These are phyloP conservation scores for Mesembryanthemum crystallinum DNA, from an alignment of 148 eudicot species.

Conservation along the genomic window DNA sequence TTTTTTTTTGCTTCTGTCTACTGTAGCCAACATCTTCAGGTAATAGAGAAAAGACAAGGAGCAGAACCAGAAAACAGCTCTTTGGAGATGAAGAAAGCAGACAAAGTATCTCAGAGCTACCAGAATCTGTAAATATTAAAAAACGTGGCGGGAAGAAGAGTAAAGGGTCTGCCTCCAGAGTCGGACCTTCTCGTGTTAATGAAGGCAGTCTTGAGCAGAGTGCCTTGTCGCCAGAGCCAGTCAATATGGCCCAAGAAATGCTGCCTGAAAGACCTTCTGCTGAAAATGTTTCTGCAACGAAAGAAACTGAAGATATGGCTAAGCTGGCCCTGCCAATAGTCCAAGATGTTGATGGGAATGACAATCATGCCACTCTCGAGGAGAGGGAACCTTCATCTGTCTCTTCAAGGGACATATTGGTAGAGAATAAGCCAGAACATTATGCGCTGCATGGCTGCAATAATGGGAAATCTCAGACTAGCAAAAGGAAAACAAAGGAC, in stretches of 20 bases:
- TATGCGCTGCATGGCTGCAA: slow-evolving; percentile 18
- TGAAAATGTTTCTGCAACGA: slow-evolving; percentile 2
- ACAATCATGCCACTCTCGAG: neutral
- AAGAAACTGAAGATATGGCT: neutral
- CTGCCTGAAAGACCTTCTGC: neutral
- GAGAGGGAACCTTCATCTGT: slow-evolving; percentile 19
- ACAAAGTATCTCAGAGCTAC: neutral
- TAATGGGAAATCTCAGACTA: slow-evolving; percentile 23
- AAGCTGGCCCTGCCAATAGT: neutral
- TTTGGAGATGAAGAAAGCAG: slow-evolving; percentile 16
- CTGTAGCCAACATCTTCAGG: slow-evolving; percentile 29
- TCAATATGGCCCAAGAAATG: slow-evolving; percentile 5
- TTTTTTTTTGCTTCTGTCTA: neutral
- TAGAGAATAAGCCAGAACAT: slow-evolving; percentile 17
- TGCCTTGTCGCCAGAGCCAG: slow-evolving; percentile 4
- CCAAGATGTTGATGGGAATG: slow-evolving; percentile 24
- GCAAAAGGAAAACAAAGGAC: slow-evolving; percentile 41
- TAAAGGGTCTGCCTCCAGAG: slow-evolving; percentile 18
- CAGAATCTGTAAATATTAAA: slow-evolving; percentile 3
- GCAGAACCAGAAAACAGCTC: slow-evolving; percentile 5
- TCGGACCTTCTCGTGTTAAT: neutral
- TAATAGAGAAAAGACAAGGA: slow-evolving; percentile 8
- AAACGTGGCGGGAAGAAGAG: slow-evolving; percentile 14
- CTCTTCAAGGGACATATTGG: slow-evolving; percentile 13
- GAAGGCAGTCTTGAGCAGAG: slow-evolving; percentile 17